Evolutionary conservation across 345 rosid genomes (phyloP).

Genomic region (Boechera retrofracta): DNA sequence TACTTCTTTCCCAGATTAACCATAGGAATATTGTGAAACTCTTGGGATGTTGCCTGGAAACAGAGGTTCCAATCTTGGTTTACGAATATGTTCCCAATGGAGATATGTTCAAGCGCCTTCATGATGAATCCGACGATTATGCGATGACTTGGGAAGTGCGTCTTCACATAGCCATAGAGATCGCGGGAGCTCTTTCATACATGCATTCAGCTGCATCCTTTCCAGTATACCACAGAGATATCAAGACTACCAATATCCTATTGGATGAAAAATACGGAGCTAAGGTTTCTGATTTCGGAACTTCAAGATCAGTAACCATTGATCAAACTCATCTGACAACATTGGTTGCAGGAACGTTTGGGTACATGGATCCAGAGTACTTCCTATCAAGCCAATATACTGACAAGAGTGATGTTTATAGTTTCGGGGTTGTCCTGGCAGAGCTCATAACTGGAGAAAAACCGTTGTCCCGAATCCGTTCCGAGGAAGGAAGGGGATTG

Average conservation of each 20-base stretch:
- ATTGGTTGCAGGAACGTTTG: conserved; percentile 48
- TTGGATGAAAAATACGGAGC: conserved; percentile 33
- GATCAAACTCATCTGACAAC: conserved; percentile 44
- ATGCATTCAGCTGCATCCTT: conserved; percentile 40
- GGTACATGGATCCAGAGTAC: conserved; percentile 55
- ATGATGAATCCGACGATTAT: conserved; percentile 22
- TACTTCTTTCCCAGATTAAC: conserved; percentile 40
- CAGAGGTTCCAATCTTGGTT: conserved; percentile 42
- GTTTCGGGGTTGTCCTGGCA: conserved; percentile 54
- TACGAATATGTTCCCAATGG: conserved; percentile 44
- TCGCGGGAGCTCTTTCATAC: conserved; percentile 22
- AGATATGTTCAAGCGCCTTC: conserved; percentile 34
- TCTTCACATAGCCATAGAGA: conserved; percentile 36
- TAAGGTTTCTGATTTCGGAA: conserved; percentile 40
- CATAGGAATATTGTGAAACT: conserved; percentile 42
- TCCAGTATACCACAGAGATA: conserved; percentile 44
- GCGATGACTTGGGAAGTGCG: conserved; percentile 36
- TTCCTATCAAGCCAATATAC: conserved; percentile 42
- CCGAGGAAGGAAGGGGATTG: conserved; percentile 46
- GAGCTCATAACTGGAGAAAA: conserved; percentile 53
- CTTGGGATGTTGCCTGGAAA: conserved; percentile 37
- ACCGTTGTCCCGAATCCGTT: conserved; percentile 33
- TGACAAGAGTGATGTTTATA: conserved; percentile 57
- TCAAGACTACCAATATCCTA: conserved; percentile 37
- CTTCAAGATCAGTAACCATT: conserved; percentile 32